Base-by-base conservation (phyloP, 169 alveolate genomes). In the Babesia caballi region DNA sequence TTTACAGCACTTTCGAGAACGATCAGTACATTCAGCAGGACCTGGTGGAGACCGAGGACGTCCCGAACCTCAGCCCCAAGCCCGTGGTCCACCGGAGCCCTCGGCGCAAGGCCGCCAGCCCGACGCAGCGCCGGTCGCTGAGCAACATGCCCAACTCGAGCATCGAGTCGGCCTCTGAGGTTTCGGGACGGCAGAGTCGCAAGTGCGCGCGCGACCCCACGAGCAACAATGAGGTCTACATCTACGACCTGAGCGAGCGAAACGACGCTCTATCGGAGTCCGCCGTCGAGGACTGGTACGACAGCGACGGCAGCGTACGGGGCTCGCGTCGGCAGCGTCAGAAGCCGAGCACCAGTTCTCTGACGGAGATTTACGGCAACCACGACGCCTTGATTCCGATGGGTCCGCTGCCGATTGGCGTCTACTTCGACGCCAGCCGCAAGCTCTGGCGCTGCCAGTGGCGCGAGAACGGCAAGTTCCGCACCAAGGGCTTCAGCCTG, bases 381-480 rank as follows among this genome's bases (percentile, higher is more conserved):
- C 89, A 78, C 11, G 85, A 84, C 19, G 77, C 85, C 32, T 38
- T 88, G 32, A 84, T 88, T n/a, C 93, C 93, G 6, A 84, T 84
- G 91, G 91, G 91, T 14, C 93, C 95, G 4, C 60, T 90, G 27
- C 96, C 96, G 32, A 92, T 92, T 12, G 96, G 96, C 30, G 96
- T 92, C 11, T 92, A 92, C 67, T 90, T 92, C 44, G 96, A 92
- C 69, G 93, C 93, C 49, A 81, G 93, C 15, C 82, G 96, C 21
- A 90, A 91, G 73, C 83, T 92, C 6, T 92, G 96, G 96, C 78
- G 96, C 36, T 92, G 96, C 72, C 96, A 92, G 73, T 92, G 96
- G 96, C 80, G 93, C 30, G 96, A 92, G 71, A 92, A 92, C 53
- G 96, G 96, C 28, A 83, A 92, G 52, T 92, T 92, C 83, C 82